phyloP scores from a whole-genome alignment of 2,329 filamentous ascomycete genomes.

The Tolypocladium endophyticum region DNA sequence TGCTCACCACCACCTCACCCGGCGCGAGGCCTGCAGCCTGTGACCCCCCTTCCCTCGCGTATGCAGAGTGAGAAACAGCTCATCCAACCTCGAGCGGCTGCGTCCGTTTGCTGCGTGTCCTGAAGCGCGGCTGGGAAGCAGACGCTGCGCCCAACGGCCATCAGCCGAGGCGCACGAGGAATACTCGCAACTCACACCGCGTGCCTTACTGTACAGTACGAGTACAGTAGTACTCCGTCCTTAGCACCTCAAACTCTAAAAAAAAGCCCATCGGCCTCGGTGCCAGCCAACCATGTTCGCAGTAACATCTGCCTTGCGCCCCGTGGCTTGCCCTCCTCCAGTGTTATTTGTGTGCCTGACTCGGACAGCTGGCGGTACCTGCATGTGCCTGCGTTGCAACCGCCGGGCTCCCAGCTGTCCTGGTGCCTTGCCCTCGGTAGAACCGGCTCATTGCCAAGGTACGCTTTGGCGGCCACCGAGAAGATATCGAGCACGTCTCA shows the following conservation, averaged over 20 bases:
- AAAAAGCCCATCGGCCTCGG: neutral
- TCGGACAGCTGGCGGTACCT: neutral
- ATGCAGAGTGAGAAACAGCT: no score
- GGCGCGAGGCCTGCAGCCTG: no score
- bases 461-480: neutral
- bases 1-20: neutral
- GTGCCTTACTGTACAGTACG: no score
- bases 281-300: neutral
- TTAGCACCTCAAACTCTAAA: neutral
- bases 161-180: neutral
- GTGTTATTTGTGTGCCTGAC: neutral
- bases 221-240: no score
- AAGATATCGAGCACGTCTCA: neutral
- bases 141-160: neutral
- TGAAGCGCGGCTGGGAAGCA: neutral
- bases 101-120: neutral
- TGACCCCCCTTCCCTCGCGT: no score
- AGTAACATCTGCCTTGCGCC: neutral
- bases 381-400: neutral
- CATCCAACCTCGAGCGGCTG: no score
- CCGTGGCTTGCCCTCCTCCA: neutral
- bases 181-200: no score
- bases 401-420: neutral
- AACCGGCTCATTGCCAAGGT: neutral
- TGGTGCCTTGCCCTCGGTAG: no score